Base-by-base conservation (phyloP, 2,329 filamentous ascomycete genomes). In the Magnaporthiopsis incrustans region DNA sequence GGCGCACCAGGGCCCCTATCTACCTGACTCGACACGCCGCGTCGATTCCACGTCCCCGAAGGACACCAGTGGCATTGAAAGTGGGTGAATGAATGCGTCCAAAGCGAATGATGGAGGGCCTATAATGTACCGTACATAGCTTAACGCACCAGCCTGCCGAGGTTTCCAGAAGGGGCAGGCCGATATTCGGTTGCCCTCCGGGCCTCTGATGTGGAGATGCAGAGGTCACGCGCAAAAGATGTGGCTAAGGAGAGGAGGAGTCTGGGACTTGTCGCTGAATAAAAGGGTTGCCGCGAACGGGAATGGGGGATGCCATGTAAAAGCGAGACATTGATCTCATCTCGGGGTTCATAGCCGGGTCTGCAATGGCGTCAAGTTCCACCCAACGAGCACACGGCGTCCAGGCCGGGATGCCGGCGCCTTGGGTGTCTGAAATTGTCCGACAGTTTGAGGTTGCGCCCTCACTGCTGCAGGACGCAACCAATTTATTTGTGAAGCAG, bases 351-450 rank as follows among this genome's bases (percentile, higher is more conserved):
- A 25, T 25, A 53, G 44, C 22, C 22, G 11, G 22, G 18, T 22
- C 44, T 25, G 44, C 22, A 53, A 53, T 53, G 44, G 44, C 44
- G n/a, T 53, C 44, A 18, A 25, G n/a, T 4, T 11, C n/a, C 44
- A 25, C n/a, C 44, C 6, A 53, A 22, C 44, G 7, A 5, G 7
- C 44, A 3, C 18, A n/a, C 44, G n/a, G 44, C n/a, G 44, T n/a
- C 44, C 5, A n/a, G 44, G 18, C 80, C 75, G 61, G 80, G 80
- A 25, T 64, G 60, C 30, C 57, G 35, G 65, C 66, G 67, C 44
- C 44, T 25, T 53, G 44, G 44, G 44, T 11, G 18, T 7, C 22
- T n/a, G 44, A 22, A 1, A 22, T 53, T 53, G 44, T 53, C 22
- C 44, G 7, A 22, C 22, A 53, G 44, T 53, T 53, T n/a, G 44